Evolutionary conservation across 257 asterid species (phyloP), one percentile per base, ranked within the genome.

Genomic region (Buddleja alternifolia): DNA sequence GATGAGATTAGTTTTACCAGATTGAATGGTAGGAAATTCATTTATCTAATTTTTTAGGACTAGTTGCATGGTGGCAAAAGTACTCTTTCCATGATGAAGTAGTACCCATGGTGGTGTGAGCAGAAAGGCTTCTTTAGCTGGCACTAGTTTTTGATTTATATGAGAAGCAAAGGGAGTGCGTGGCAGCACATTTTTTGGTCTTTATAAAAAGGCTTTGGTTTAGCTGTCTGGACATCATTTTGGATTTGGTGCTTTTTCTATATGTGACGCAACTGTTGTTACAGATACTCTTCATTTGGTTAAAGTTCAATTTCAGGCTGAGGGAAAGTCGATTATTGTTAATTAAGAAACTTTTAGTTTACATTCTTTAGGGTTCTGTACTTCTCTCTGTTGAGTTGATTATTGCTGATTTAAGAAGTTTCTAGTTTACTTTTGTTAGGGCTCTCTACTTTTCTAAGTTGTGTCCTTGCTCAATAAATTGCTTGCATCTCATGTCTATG

Each of bases 321-420:
- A 4, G 32, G 12, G 36, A 71, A 65, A 20, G 34, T 53, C 64
- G 64, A 19, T 16, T 53, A 39, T 37, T 51, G 25, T 17, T 20
- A 67, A 74, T 23, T 40, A 42, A 36, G 74, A 36, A 47, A 34
- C 42, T 50, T 69, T 29, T 66, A 48, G 36, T 40, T 75, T 29
- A 57, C 45, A 59, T 61, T 15, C 16, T 21, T 69, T 20, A 40
- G 52, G 41, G 3, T 40, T 65, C n/a, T 15, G 58, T 36, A 10
- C 63, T 9, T 42, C 24, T 46, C 25, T 7, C 10, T 69, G n/a
- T 48, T 50, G 29, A 39, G 19, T 32, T n/a, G n/a, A n/a, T n/a
- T n/a, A n/a, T n/a, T n/a, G n/a, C n/a, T n/a, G n/a, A 34, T 8
- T 23, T 39, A 48, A 36, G 74, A 36, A 46, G 34, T 54, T 48